These are phyloP conservation scores for Tothia fuscella DNA, from an alignment of 2,329 filamentous ascomycete species.

Conservation along the genomic window DNA sequence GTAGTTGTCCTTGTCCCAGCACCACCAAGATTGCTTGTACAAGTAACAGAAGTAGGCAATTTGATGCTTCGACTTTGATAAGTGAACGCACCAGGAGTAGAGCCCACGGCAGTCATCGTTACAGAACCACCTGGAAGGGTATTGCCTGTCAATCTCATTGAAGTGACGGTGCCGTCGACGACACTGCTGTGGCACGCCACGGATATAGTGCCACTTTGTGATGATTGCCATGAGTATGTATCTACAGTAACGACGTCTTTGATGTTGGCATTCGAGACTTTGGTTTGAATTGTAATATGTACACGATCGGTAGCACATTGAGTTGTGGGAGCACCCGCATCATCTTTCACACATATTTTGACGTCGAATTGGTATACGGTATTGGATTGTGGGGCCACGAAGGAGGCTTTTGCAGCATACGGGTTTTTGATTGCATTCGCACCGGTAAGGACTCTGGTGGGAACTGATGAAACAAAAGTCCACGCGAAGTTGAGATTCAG, in stretches of 20 bases:
- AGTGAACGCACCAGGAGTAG: not conserved
- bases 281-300: not conserved
- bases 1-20: too few relatives aligned
- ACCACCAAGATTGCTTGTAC: not conserved
- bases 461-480: too few relatives aligned
- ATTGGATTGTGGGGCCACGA: not conserved
- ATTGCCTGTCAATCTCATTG: not conserved
- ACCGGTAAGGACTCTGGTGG: too few relatives aligned
- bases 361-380: not conserved
- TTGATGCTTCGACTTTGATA: not conserved
- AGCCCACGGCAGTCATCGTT: constrained; percentile 11
- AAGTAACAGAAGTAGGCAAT: not conserved
- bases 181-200: not conserved
- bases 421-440: not conserved
- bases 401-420: not conserved
- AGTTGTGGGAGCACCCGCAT: too few relatives aligned
- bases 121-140: constrained; percentile 3
- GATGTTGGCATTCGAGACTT: not conserved
- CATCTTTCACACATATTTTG: not conserved
- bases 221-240: not conserved
- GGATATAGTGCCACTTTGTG: not conserved
- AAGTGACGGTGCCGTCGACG: not conserved
- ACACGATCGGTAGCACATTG: not conserved
- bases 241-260: not conserved
- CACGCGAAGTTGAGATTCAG: constrained; percentile 22